Base-by-base conservation (phyloP, 306 rosid genomes). In the Castanea mollissima region DNA sequence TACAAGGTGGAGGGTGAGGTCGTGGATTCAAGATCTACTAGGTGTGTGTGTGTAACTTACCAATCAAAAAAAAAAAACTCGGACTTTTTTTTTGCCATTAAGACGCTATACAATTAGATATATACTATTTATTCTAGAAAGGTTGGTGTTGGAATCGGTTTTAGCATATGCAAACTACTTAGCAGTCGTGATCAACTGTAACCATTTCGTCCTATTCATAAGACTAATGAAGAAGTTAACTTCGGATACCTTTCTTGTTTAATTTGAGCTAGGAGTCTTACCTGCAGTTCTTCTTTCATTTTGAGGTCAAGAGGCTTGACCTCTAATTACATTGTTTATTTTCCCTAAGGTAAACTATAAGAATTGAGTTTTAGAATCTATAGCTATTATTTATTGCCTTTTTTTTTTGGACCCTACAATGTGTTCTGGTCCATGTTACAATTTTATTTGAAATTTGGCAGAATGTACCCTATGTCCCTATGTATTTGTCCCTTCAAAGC, bases 381-480 rank as follows among this genome's bases (percentile, higher is more conserved):
- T 64, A 31, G 70, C 70, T 15, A 16, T 41, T 32, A 64, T 64
- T 64, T 14, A 6, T 31, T 16, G 12, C 46, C 6, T 4, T 38
- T 72, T 21, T 14, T 11, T n/a, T 23, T 8, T 13, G 62, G 10
- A 0, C 7, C 49, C 49, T 64, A 49, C 49, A 71, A 56, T 19
- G 2, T 25, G 10, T 72, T 58, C n/a, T 19, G 65, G 25, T 73
- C 57, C 20, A 55, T 65, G 74, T 72, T 15, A 55, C 52, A 59
- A 13, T 16, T 60, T 41, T 73, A 7, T 76, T 69, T 79, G 35
- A 68, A 38, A 70, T 59, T 74, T 80, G 68, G 74, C 46, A 92
- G 97, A 92, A 94, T 77, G 99, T 92, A 18, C 94, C 95, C 5
- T 89, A 94, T 1, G 97, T 94, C 94, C 95, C 5, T 89, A 94